Evolutionary conservation across 1,139 yeast genomes (phyloP).

Genomic region (Zygoascus meyerae): DNA sequence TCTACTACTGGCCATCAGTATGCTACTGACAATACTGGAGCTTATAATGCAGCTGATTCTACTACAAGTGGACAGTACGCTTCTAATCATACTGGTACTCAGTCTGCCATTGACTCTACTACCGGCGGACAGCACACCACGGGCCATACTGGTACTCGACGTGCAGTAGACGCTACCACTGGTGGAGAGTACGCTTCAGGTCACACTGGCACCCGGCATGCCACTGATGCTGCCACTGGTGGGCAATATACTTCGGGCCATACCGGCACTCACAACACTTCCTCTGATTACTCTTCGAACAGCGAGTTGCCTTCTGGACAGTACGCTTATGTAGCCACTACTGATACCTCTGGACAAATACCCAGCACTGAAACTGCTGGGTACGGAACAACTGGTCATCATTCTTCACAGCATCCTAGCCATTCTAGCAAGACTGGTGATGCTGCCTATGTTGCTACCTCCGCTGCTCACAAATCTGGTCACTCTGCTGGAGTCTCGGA

Average conservation of each 20-base stretch:
- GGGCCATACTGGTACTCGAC: no score
- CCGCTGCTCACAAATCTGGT: background rate
- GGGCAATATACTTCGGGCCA: conserved; percentile 9
- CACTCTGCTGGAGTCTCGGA: background rate
- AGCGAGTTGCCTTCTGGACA: no score
- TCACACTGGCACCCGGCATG: background rate
- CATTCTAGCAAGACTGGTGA: background rate
- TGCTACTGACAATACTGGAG: conserved; percentile 9
- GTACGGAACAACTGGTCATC: background rate
- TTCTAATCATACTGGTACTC: conserved; percentile 12
- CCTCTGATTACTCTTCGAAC: conserved; percentile 2
- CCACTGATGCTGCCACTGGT: no score
- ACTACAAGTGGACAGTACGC: no score
- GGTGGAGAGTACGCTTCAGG: no score
- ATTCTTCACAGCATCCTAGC: background rate
- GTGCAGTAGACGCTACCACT: no score
- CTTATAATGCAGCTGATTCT: conserved; percentile 8
- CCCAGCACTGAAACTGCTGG: background rate
- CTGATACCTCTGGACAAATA: no score
- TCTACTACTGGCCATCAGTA: background rate
- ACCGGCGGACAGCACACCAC: no score
- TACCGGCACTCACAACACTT: conserved; percentile 13
- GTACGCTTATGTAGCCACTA: no score
- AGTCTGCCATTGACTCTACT: conserved; percentile 8
- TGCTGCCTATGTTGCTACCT: background rate